Evolutionary conservation across 495 filamentous ascomycete genomes (phyloP).

Genomic region (Daldinia concentrica): DNA sequence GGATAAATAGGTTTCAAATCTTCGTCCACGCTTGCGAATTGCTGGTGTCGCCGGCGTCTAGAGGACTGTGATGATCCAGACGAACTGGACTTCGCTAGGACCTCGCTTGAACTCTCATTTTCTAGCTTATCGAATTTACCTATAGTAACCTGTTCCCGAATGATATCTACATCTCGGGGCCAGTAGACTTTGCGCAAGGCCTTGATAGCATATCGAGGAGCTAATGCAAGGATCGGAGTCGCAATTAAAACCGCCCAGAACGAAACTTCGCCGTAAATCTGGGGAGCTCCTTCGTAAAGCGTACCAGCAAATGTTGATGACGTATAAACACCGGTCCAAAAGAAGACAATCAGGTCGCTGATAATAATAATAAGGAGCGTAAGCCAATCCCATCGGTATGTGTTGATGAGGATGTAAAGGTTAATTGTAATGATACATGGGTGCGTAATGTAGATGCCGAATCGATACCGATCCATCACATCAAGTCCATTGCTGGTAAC

Average conservation of each 20-base stretch:
- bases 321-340: conserved; percentile 96
- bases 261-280: conserved; percentile 80
- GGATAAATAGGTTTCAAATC: conserved; percentile 91
- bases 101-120: conserved; percentile 44
- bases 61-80: conserved; percentile 55
- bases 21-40: conserved; percentile 74
- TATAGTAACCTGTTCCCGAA: conserved; percentile 86
- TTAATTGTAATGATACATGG: conserved; percentile 89
- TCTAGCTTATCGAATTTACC: conserved; percentile 80
- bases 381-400: conserved; percentile 97
- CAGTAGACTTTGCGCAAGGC: conserved; percentile 90
- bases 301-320: conserved; percentile 67
- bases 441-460: conserved; percentile 83
- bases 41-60: conserved; percentile 66
- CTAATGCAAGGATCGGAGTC: conserved; percentile 78
- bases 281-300: conserved; percentile 80
- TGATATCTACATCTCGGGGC: conserved; percentile 92
- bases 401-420: conserved; percentile 92
- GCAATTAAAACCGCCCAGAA: conserved; percentile 88
- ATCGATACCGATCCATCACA: conserved; percentile 77
- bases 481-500: conserved; percentile 73
- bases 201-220: conserved; percentile 88
- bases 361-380: conserved; percentile 80
- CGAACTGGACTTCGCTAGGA: conserved; percentile 48
- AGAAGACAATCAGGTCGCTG: conserved; percentile 88